phyloP scores from a whole-genome alignment of 225 moss, liverwort and hornwort species.

The Polytrichum formosum region DNA sequence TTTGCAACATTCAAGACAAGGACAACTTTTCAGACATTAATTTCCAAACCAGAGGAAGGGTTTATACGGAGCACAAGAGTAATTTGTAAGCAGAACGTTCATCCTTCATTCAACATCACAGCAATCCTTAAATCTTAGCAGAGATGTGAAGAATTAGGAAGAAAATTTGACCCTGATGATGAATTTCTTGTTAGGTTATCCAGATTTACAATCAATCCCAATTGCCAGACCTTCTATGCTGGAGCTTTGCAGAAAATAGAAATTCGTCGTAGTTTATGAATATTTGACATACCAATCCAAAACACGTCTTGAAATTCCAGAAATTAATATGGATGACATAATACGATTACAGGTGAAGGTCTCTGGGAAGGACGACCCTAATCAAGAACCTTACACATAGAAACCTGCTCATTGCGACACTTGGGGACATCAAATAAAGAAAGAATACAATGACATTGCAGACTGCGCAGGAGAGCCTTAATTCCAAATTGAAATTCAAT shows the following conservation, averaged over 20 bases:
- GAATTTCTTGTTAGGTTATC: not conserved
- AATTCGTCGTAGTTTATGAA: not conserved
- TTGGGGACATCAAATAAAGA: too few relatives aligned
- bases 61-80: not conserved
- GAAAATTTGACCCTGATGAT: not conserved
- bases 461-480: not conserved
- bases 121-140: not conserved
- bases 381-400: too few relatives aligned
- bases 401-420: too few relatives aligned
- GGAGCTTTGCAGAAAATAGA: not conserved
- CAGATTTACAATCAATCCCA: not conserved
- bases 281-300: not conserved
- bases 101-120: not conserved
- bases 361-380: not conserved
- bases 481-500: not conserved
- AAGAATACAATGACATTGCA: too few relatives aligned
- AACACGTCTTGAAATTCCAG: too few relatives aligned
- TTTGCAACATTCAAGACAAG: too few relatives aligned
- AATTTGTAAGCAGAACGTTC: not conserved
- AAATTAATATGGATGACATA: not conserved
- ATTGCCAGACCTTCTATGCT: not conserved
- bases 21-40: too few relatives aligned
- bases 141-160: not conserved
- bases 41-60: too few relatives aligned
- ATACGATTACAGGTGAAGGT: not conserved